Conservation (phyloP, 768 basidiomycete genomes). For the Cystofilobasidium ferigula region DNA sequence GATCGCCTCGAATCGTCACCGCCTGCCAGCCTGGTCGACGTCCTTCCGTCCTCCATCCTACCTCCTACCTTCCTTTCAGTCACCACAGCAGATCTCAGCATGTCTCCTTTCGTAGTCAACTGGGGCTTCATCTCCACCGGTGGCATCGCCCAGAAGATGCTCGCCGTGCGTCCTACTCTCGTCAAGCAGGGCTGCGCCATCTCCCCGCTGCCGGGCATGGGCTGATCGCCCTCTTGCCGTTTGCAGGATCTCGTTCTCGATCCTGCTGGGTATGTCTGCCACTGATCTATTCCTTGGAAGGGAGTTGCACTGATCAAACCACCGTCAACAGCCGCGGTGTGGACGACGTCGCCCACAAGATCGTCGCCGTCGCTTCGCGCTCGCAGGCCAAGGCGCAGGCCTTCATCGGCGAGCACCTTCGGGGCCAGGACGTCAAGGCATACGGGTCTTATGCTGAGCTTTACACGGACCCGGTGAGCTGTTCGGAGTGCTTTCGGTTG, state of each 20-base stretch:
- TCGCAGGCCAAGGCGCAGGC: constrained; percentile 56
- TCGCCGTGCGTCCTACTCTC: neutral
- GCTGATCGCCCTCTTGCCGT: neutral
- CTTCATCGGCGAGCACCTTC: constrained; percentile 51
- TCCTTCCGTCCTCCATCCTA: too few species aligned
- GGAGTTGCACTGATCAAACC: neutral
- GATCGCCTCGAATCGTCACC: too few species aligned
- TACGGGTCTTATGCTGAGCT: constrained; percentile 68
- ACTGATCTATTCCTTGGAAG: neutral
- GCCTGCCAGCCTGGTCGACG: too few species aligned
- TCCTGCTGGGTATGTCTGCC: constrained; percentile 9
- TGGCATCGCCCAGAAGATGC: constrained; percentile 6
- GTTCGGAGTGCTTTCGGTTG: neutral
- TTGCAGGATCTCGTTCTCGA: constrained; percentile 15
- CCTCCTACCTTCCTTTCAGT: too few species aligned
- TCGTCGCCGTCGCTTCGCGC: constrained; percentile 67
- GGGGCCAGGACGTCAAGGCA: constrained; percentile 49
- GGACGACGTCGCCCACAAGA: constrained; percentile 34
- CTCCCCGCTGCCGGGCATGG: neutral
- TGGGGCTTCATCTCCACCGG: constrained; percentile 20
- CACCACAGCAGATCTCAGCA: too few species aligned
- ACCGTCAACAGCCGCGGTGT: constrained; percentile 34
- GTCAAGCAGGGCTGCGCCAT: neutral
- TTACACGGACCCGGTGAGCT: constrained; percentile 53
- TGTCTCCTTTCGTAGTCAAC: neutral